Evolutionary conservation across 768 basidiomycete species (phyloP), one percentile per base, ranked within the genome.

Genomic region (Boletus patriciae): DNA sequence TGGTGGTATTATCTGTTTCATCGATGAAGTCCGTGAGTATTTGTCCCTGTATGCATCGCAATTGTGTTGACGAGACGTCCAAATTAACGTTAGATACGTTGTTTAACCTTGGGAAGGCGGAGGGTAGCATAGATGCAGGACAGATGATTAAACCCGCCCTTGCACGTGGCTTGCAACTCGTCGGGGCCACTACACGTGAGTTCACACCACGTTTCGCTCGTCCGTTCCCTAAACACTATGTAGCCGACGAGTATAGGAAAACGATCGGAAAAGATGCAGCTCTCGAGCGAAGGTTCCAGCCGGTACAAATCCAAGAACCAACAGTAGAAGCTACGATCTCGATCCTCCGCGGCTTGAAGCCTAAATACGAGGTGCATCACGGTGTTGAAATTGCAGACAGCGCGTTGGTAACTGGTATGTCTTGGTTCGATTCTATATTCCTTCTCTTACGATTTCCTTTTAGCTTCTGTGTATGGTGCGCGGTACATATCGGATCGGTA

Each of bases 101-200:
- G 4, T 91, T 94, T 76, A 90, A 94, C 53, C 81, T 96, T 8
- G 94, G 94, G 1, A 95, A 95, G 70, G 81, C 90, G 0, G 94
- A 95, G 74, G 94, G 94, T 23, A 91, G 90, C 60, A 87, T 96
- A 57, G 93, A 95, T 63, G 94, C 90, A 2, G 92, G 92, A 0
- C 87, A 92, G 64, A 94, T 94, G 91, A 94, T 94, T 64, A 95
- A 94, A 66, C 92, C 92, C 31, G 90, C 93, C 0, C 78, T 95
- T 2, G 94, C 93, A 7, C 78, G 92, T 36, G 94, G 94, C 7
- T 74, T 96, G 9, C 89, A 91, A 66, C 83, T 95, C 2, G 90
- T 96, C 6, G 93, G 94, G 19, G 94, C 94, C 0, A 96, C 93
- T 0, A 95, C 94, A 6, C 84, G 90, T 90, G 70, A 56, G 86